Evolutionary conservation across 108 stramenopile species (phyloP), one percentile per base, ranked within the genome.

Genomic region (Epithemia pelagica): DNA sequence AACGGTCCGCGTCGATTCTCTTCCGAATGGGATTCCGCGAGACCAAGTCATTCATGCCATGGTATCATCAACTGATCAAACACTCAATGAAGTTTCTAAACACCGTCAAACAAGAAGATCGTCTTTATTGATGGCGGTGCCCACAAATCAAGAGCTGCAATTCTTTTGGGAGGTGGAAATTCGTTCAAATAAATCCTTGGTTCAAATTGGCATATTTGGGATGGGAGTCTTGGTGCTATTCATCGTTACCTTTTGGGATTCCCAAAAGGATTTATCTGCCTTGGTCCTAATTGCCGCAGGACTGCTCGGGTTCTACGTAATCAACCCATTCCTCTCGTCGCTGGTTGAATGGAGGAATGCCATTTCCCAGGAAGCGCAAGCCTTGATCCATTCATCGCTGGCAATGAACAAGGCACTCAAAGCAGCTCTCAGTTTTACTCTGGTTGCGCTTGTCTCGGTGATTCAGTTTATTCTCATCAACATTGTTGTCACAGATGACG

Each of bases 121-220:
- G n/a, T n/a, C n/a, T n/a, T n/a, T n/a, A n/a, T n/a, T n/a, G n/a
- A n/a, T n/a, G n/a, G n/a, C n/a, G n/a, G n/a, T n/a, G n/a, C 2
- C 61, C 0, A 54, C 65, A 60, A 68, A 66, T 27, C 61, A 60
- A 18, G 86, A 84, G 54, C 68, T 79, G 46, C 73, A 77, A 37
- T 87, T 87, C 86, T 87, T 87, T 62, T 28, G 27, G 23, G 81
- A 83, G 30, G 81, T 82, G 10, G 86, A 87, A 55, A 54, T 87
- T 66, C 65, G 18, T 28, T 74, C 74, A 24, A 77, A 77, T 68
- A 68, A 71, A 25, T 74, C 67, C 0, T 58, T 88, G 81, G 7
- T 65, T 53, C 3, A 75, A 51, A 1, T 87, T 73, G 51, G 68
- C 73, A 2, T 31, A 73, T 28, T 70, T 87, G 28, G 52, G 73